Conservation (phyloP, 345 rosid genomes). For the Eutrema japonicum region DNA sequence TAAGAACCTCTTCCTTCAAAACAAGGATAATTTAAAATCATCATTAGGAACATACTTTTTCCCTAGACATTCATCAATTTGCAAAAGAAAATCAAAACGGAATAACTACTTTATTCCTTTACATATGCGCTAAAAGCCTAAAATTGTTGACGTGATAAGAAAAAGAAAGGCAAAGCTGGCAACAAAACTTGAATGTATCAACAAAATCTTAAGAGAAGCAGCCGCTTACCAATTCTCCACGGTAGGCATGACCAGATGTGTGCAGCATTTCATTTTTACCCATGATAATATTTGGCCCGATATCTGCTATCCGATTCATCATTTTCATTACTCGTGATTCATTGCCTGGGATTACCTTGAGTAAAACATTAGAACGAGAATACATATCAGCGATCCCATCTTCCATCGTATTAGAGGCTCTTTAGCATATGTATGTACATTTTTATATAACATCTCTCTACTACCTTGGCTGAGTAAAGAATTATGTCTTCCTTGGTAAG, state of each 20-base stretch:
- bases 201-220: constrained; percentile 11
- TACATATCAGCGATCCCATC: constrained; percentile 22
- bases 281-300: constrained; percentile 89
- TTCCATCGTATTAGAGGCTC: constrained; percentile 1
- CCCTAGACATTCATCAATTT: neutral
- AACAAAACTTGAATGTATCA: constrained; percentile 16
- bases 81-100: neutral
- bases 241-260: constrained; percentile 97
- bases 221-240: constrained; percentile 82
- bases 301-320: constrained; percentile 93
- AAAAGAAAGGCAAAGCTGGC: constrained; percentile 1
- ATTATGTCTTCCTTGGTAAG: constrained; percentile 82
- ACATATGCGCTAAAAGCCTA: neutral
- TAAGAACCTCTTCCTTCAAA: constrained; percentile 93
- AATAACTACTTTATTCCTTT: neutral
- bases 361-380: constrained; percentile 19
- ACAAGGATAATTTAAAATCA: neutral
- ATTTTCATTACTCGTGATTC: constrained; percentile 97
- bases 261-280: constrained; percentile 87
- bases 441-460: constrained; percentile 4
- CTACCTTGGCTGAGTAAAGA: constrained; percentile 95
- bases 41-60: constrained; percentile 6
- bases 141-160: constrained; percentile 2
- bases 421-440: constrained; percentile 1
- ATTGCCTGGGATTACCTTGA: constrained; percentile 96